These are phyloP conservation scores for Cryptococcus sp. DNA, from an alignment of 1,284 basidiomycete species.

Conservation along the genomic window DNA sequence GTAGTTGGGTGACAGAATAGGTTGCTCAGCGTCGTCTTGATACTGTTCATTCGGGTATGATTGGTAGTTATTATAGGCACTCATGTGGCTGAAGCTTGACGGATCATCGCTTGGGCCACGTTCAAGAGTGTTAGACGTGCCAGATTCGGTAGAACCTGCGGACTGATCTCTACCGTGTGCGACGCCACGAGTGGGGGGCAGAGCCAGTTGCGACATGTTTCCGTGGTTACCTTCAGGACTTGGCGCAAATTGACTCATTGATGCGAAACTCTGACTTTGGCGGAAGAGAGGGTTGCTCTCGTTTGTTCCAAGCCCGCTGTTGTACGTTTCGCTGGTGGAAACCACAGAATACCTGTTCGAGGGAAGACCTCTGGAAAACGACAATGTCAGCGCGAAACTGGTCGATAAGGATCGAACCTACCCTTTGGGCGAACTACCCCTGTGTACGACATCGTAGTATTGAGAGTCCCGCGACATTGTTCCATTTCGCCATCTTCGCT, in stretches of 20 bases:
- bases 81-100: slow-evolving; percentile 10
- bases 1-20: slow-evolving; percentile 52
- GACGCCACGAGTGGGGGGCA: slow-evolving; percentile 55
- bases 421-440: slow-evolving; percentile 60
- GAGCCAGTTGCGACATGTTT: slow-evolving; percentile 55
- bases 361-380: slow-evolving; percentile 15
- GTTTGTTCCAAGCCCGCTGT: slow-evolving; percentile 47
- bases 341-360: slow-evolving; percentile 69
- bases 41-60: slow-evolving; percentile 24
- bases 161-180: slow-evolving; percentile 46
- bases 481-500: slow-evolving; percentile 87
- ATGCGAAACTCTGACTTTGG: slow-evolving; percentile 42
- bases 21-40: slow-evolving; percentile 59
- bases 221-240: slow-evolving; percentile 62
- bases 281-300: slow-evolving; percentile 45
- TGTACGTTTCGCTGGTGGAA: slow-evolving; percentile 71
- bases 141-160: slow-evolving; percentile 45
- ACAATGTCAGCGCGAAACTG: background rate
- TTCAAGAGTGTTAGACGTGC: slow-evolving; percentile 21
- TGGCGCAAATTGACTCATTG: slow-evolving; percentile 57
- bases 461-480: slow-evolving; percentile 76
- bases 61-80: slow-evolving; percentile 19
- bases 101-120: slow-evolving; percentile 30
- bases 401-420: slow-evolving; percentile 51
- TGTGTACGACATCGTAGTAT: slow-evolving; percentile 44